A percentile compares a stretch with the other conserved stretches of the same genome.
These are phyloP conservation scores for Pilatotrama ljubarskyi DNA, from an alignment of 768 basidiomycete genomes.

Conservation along the genomic window DNA sequence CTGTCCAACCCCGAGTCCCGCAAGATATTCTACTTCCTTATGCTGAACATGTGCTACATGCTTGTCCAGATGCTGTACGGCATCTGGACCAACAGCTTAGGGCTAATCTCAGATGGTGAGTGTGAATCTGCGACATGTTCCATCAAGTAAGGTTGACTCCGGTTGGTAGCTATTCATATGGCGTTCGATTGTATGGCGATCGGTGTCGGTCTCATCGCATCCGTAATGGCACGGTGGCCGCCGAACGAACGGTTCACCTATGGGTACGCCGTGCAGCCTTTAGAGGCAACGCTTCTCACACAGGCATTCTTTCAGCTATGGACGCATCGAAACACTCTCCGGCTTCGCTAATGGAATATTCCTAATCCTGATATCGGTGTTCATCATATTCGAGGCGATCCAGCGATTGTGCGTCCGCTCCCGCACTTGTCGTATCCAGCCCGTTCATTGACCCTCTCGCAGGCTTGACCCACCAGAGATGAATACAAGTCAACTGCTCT, in stretches of 20 bases:
- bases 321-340: conserved; percentile 94
- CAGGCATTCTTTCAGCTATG: conserved; percentile 58
- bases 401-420: conserved; percentile 73
- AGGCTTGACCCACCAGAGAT: conserved; percentile 96
- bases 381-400: conserved; percentile 97
- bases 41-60: conserved; percentile 96
- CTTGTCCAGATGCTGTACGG: conserved; percentile 96
- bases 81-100: conserved; percentile 95
- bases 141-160: neutral
- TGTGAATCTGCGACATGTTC: neutral
- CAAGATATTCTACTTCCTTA: conserved; percentile 95
- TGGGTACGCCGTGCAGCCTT: conserved; percentile 53
- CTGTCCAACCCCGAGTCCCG: conserved; percentile 89
- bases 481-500: conserved; percentile 89
- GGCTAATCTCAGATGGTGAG: conserved; percentile 93
- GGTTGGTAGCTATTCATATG: conserved; percentile 89
- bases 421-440: too few relatives aligned
- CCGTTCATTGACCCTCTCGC: neutral
- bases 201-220: conserved; percentile 91
- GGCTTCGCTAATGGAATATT: conserved; percentile 99
- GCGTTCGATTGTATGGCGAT: conserved; percentile 99
- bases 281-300: neutral
- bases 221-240: conserved; percentile 98
- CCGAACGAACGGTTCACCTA: conserved; percentile 95
- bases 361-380: conserved; percentile 90